These are phyloP conservation scores for Colletotrichum somersetense DNA, from an alignment of 2,329 filamentous ascomycete genomes.

Conservation along the genomic window DNA sequence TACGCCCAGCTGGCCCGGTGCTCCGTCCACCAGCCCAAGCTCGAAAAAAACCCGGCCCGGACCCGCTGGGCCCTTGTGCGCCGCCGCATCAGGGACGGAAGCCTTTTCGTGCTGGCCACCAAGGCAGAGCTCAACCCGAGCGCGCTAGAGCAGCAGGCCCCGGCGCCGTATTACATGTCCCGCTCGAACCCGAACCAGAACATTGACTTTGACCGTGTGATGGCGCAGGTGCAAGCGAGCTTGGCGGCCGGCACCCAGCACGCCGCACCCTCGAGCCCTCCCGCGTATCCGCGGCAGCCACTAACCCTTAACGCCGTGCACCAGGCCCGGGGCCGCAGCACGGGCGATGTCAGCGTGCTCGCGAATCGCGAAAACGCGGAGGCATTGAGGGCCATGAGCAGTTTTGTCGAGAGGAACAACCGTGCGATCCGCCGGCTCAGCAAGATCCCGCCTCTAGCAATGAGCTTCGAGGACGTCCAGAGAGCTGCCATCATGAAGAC, in stretches of 20 bases:
- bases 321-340: conserved; percentile 52
- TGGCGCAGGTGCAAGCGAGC: conserved; percentile 57
- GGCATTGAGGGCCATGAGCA: conserved; percentile 60
- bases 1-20: conserved; percentile 63
- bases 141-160: conserved; percentile 46
- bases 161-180: conserved; percentile 46
- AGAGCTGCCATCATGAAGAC: conserved; percentile 45
- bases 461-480: conserved; percentile 50
- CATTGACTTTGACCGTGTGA: conserved; percentile 60
- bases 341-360: conserved; percentile 52
- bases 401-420: conserved; percentile 58
- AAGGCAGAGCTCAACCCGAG: conserved; percentile 50
- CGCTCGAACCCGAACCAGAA: conserved; percentile 47
- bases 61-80: conserved; percentile 65
- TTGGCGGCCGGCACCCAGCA: conserved; percentile 46
- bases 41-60: conserved; percentile 66
- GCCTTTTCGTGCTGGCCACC: conserved; percentile 63
- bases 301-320: conserved; percentile 58
- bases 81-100: conserved; percentile 62
- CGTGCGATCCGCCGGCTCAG: conserved; percentile 58
- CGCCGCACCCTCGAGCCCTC: conserved; percentile 32
- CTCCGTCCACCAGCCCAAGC: conserved; percentile 63
- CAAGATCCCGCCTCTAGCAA: conserved; percentile 51
- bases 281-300: conserved; percentile 45
- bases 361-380: conserved; percentile 57